Conservation (phyloP, 257 asterid genomes). For the Avicennia marina region DNA sequence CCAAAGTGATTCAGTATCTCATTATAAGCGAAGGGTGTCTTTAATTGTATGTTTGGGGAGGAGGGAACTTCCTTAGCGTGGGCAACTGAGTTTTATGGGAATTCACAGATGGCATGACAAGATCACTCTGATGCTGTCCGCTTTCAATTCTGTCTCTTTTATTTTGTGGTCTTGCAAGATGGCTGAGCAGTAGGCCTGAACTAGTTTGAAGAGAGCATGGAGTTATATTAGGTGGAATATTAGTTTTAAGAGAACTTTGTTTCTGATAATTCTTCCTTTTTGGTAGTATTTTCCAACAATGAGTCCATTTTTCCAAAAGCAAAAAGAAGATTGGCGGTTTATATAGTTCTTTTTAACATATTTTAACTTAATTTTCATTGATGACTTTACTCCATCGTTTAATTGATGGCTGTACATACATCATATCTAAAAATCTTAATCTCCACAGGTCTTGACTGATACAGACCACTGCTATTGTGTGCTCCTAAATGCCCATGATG, state of each 20-base stretch:
- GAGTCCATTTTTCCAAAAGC: too few species aligned
- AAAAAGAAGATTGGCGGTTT: too few species aligned
- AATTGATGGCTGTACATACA: too few species aligned
- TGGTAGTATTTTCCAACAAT: too few species aligned
- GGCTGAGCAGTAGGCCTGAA: background rate
- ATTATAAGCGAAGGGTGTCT: background rate
- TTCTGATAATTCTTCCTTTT: too few species aligned
- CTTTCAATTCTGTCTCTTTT: background rate
- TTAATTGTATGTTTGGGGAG: background rate
- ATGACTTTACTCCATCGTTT: too few species aligned
- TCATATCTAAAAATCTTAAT: conserved; percentile 11
- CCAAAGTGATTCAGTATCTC: background rate
- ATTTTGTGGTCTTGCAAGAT: background rate
- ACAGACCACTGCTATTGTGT: conserved; percentile 97
- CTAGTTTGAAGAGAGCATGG: background rate
- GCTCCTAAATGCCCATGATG: conserved; percentile 82
- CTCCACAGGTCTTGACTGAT: conserved; percentile 83
- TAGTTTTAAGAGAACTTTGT: background rate
- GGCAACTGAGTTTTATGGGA: background rate
- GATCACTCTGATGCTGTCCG: background rate
- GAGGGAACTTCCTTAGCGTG: background rate
- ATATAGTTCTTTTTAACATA: too few species aligned
- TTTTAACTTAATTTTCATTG: too few species aligned
- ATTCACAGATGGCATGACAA: background rate
- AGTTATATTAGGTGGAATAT: background rate